Evolutionary conservation across 176 grass and related monocot species (phyloP).

Genomic region (Pontederia crassipes): DNA sequence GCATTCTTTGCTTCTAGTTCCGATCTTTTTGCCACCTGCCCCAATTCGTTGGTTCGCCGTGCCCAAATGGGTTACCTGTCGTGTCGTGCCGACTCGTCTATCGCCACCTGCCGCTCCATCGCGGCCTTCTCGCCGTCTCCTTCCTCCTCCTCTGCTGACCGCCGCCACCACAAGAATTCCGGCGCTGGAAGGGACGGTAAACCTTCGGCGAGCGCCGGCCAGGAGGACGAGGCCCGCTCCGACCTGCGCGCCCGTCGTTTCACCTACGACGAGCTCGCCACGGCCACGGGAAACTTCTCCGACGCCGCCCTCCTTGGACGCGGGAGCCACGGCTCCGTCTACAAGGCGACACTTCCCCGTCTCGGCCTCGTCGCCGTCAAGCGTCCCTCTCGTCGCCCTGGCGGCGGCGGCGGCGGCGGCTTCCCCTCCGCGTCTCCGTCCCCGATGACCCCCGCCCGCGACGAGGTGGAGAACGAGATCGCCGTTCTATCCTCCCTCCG

Average conservation of each 20-base stretch:
- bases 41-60: too few relatives aligned
- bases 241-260: slow-evolving; percentile 39
- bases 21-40: too few relatives aligned
- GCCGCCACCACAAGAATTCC: slow-evolving; percentile 17
- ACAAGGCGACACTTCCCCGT: slow-evolving; percentile 67
- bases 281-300: slow-evolving; percentile 75
- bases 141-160: neutral
- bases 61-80: slow-evolving; percentile 84
- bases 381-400: slow-evolving; percentile 63
- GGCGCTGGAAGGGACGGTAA: neutral
- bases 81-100: slow-evolving; percentile 90
- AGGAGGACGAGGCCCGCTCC: neutral
- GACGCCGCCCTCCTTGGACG: slow-evolving; percentile 58
- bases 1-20: too few relatives aligned
- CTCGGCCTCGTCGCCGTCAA: slow-evolving; percentile 86
- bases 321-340: slow-evolving; percentile 92
- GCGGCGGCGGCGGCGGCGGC: neutral
- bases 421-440: slow-evolving; percentile 3
- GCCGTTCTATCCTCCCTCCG: slow-evolving; percentile 67
- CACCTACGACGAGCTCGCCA: slow-evolving; percentile 61
- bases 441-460: slow-evolving; percentile 1
- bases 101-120: slow-evolving; percentile 79
- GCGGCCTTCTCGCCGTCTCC: slow-evolving; percentile 49
- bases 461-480: slow-evolving; percentile 99
- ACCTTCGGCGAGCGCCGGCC: too few relatives aligned